Conservation (phyloP, 2,329 filamentous ascomycete species). For the Tolypocladium nubicola region DNA sequence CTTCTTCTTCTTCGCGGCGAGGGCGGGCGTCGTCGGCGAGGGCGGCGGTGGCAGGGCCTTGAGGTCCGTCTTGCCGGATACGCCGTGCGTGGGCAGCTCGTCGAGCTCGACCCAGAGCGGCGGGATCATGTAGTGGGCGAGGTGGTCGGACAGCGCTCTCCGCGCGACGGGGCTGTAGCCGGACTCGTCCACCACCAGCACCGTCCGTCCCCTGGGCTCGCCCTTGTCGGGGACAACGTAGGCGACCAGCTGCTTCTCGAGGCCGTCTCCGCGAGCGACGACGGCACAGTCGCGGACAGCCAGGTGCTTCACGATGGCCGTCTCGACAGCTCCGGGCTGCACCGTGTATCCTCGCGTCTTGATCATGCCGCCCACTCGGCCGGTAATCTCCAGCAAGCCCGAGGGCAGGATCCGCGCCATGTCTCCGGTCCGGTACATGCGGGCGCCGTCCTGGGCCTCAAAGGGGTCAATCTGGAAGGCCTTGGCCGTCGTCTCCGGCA, state of each 20-base stretch:
- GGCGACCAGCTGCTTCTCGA: conserved; percentile 65
- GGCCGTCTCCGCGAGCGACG: conserved; percentile 61
- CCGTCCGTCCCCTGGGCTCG: conserved; percentile 43
- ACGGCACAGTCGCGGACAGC: conserved; percentile 65
- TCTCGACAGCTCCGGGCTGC: conserved; percentile 67
- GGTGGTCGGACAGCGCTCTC: conserved; percentile 49
- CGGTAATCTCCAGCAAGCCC: conserved; percentile 64
- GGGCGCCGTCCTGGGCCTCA: conserved; percentile 43
- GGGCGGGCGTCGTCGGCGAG: conserved; percentile 33
- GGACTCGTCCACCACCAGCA: conserved; percentile 56
- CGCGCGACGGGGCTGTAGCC: conserved; percentile 63
- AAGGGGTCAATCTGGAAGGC: conserved; percentile 61
- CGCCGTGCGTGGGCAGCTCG: conserved; percentile 61
- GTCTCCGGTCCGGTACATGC: conserved; percentile 69
- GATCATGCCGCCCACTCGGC: conserved; percentile 69
- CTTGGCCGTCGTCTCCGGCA: conserved; percentile 66
- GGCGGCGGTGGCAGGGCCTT: conserved; percentile 59
- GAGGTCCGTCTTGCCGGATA: conserved; percentile 70
- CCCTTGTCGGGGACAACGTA: conserved; percentile 64
- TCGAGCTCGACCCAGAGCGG: conserved; percentile 66
- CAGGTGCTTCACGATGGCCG: conserved; percentile 57
- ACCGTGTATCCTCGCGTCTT: conserved; percentile 72
- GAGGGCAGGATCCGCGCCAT: conserved; percentile 55
- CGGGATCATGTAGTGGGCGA: conserved; percentile 79
- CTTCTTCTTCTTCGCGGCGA: conserved; percentile 28